These are phyloP conservation scores for Ascoidea asiatica DNA, from an alignment of 805 yeast genomes.

Conservation along the genomic window DNA sequence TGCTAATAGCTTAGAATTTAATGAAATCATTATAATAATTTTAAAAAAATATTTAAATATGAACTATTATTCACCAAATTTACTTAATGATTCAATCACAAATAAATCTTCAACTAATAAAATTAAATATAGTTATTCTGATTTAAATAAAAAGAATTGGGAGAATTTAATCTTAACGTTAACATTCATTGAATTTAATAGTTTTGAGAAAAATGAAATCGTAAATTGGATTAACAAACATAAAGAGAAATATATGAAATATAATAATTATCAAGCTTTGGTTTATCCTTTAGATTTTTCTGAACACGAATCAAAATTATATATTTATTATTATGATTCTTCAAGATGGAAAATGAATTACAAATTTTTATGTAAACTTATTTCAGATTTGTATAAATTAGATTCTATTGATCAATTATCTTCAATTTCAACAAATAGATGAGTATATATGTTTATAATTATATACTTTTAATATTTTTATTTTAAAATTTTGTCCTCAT, in stretches of 20 bases:
- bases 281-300: constrained; percentile 10
- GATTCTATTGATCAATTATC: too few species aligned
- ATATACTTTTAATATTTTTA: too few species aligned
- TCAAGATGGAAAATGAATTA: constrained; percentile 1
- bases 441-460: too few species aligned
- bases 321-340: background rate
- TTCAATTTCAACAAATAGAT: too few species aligned
- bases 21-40: background rate
- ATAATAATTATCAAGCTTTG: background rate
- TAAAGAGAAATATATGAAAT: background rate
- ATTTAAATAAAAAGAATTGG: background rate
- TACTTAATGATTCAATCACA: background rate
- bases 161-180: background rate
- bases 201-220: background rate
- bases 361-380: background rate
- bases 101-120: background rate
- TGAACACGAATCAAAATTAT: background rate
- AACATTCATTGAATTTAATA: background rate
- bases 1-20: too few species aligned
- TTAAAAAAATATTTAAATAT: too few species aligned
- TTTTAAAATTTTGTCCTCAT: too few species aligned
- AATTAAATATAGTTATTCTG: background rate
- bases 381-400: too few species aligned
- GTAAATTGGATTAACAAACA: background rate
- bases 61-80: background rate